Evolutionary conservation across 225 moss, liverwort and hornwort genomes (phyloP).

Genomic region (Pleurozium schreberi): DNA sequence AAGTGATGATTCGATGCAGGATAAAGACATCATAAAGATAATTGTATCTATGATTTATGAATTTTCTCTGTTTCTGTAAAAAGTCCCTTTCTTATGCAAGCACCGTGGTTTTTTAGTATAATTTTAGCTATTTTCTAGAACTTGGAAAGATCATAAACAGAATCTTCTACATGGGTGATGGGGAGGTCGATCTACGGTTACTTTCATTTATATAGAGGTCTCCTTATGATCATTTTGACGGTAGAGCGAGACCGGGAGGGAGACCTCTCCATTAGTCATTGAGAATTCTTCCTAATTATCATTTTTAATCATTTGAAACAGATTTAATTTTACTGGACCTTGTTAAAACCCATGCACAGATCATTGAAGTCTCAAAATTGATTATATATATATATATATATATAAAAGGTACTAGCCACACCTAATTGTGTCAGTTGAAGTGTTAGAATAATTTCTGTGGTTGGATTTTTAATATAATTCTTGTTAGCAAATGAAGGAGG

Average conservation of each 20-base stretch:
- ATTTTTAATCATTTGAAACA: background rate
- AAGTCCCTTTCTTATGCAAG: background rate
- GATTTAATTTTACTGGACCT: background rate
- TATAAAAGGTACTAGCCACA: background rate
- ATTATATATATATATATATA: no score
- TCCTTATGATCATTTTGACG: background rate
- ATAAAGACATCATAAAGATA: background rate
- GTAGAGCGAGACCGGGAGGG: background rate
- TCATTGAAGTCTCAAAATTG: background rate
- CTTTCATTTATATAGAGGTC: background rate
- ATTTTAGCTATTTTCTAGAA: background rate
- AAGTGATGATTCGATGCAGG: background rate
- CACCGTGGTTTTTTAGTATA: background rate
- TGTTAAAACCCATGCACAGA: background rate
- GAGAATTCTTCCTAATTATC: background rate
- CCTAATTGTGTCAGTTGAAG: background rate
- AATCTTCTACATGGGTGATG: background rate
- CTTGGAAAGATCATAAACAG: background rate
- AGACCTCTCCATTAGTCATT: background rate
- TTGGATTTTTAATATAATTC: no score
- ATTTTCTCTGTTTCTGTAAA: background rate
- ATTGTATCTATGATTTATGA: background rate
- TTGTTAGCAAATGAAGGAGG: background rate
- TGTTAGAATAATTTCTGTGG: no score
- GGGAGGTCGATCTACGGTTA: background rate